Evolutionary conservation across 495 filamentous ascomycete species (phyloP).

Genomic region (Glutinoglossum americanum): DNA sequence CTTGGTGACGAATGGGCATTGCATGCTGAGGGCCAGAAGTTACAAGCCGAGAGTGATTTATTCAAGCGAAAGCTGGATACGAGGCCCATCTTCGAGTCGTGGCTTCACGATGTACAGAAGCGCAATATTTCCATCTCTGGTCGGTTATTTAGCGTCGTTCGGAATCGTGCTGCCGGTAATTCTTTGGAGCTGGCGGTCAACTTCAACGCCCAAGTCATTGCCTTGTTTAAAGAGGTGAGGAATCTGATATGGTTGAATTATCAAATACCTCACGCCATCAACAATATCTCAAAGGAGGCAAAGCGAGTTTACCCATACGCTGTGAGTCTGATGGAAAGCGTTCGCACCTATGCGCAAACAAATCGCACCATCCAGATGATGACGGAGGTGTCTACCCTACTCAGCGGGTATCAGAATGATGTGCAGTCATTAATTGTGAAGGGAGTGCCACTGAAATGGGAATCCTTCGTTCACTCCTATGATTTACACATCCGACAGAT

Average conservation of each 20-base stretch:
- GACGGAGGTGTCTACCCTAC: slow-evolving; percentile 62
- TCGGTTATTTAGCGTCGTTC: slow-evolving; percentile 71
- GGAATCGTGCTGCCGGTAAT: slow-evolving; percentile 71
- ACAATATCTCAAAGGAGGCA: slow-evolving; percentile 88
- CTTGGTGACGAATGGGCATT: slow-evolving; percentile 83
- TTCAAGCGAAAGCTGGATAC: slow-evolving; percentile 96
- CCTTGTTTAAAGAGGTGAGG: slow-evolving; percentile 94
- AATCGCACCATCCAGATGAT: slow-evolving; percentile 60
- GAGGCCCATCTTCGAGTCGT: slow-evolving; percentile 77
- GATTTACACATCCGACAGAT: slow-evolving; percentile 70
- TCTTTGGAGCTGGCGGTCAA: slow-evolving; percentile 74
- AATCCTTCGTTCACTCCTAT: slow-evolving; percentile 91
- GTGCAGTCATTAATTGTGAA: slow-evolving; percentile 60
- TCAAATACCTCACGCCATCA: slow-evolving; percentile 78
- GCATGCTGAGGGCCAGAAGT: slow-evolving; percentile 84
- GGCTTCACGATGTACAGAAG: slow-evolving; percentile 71
- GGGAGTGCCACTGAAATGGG: slow-evolving; percentile 80
- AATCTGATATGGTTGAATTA: slow-evolving; percentile 88
- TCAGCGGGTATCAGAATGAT: slow-evolving; percentile 80
- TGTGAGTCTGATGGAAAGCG: slow-evolving; percentile 93
- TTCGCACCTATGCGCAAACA: slow-evolving; percentile 74
- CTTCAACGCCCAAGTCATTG: slow-evolving; percentile 91
- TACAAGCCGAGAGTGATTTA: slow-evolving; percentile 66
- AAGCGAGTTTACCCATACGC: slow-evolving; percentile 94
- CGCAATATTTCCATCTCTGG: slow-evolving; percentile 79